These are phyloP conservation scores for Leccinum ochraceum DNA, from an alignment of 768 basidiomycete genomes.

Conservation along the genomic window DNA sequence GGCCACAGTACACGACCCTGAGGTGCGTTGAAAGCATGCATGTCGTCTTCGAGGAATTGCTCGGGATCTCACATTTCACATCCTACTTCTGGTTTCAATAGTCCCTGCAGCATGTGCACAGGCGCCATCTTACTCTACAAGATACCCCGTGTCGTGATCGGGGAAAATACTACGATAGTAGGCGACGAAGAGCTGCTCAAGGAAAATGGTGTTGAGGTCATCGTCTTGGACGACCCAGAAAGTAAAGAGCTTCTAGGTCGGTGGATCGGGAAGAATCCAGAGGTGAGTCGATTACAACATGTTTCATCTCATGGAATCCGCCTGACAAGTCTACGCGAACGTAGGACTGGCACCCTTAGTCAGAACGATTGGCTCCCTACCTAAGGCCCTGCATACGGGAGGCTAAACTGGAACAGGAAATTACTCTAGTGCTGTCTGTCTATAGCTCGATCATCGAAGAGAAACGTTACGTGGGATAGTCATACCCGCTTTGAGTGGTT, in stretches of 20 bases:
- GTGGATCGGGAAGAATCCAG: slow-evolving; percentile 58
- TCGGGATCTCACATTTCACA: not conserved
- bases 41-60: not conserved
- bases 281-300: slow-evolving; percentile 35
- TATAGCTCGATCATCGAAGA: slow-evolving; percentile 1
- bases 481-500: slow-evolving; percentile 45
- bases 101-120: slow-evolving; percentile 67
- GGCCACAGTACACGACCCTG: slow-evolving; percentile 38
- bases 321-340: not conserved
- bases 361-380: not conserved
- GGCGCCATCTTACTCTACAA: slow-evolving; percentile 64
- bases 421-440: slow-evolving; percentile 8
- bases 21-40: slow-evolving; percentile 24
- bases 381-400: slow-evolving; percentile 21
- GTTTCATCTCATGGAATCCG: not conserved
- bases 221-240: slow-evolving; percentile 46
- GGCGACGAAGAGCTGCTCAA: slow-evolving; percentile 59
- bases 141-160: slow-evolving; percentile 66
- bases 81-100: not conserved
- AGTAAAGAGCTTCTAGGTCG: slow-evolving; percentile 55
- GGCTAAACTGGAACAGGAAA: slow-evolving; percentile 52
- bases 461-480: not conserved
- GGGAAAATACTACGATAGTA: slow-evolving; percentile 56
- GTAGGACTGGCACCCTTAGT: not conserved
- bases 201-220: slow-evolving; percentile 54